Evolutionary conservation across 2,329 filamentous ascomycete genomes (phyloP), one percentile per base, ranked within the genome.

Genomic region (Mycocentrospora acerina): DNA sequence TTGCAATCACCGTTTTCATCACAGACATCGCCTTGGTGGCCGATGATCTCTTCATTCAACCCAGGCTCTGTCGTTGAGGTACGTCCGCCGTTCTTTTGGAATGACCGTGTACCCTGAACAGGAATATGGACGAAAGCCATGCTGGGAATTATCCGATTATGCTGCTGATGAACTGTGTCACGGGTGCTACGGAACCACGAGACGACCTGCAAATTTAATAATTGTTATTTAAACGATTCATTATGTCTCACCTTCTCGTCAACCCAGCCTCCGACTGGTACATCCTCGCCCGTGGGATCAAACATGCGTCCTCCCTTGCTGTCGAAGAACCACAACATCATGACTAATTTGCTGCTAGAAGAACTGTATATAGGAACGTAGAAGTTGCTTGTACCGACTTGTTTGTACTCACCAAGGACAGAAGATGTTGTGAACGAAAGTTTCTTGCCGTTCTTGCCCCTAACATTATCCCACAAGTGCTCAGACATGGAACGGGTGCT

Each of bases 271-370:
- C 27, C 29, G 1, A 55, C 39, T 0, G 44, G 27, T 7, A 51
- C 37, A 8, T 57, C 49, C 1, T 46, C 29, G 2, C 53, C 51
- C 2, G 31, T 37, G 7, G 47, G 42, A 15, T 60, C 40, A 24
- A 50, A 59, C 14, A 43, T 38, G 10, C 41, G 46, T 2, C 60
- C 62, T 31, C 58, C 59, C 29, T 51, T 60, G 40, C 57, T 62
- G 54, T 88, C 85, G 52, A 89, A 87, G 66, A 88, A 88, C 82
- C 83, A 89, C 2, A 89, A 68, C 1, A 88, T 50, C 6, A 79
- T 76, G 37, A 41, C 73, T 5, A 64, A 43, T 3, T 39, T 41
- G 6, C 37, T 28, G 70, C 76, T 58, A 3, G 24, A 36, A 13
- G 52, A 55, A n/a, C 44, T 48, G 51, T 75, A 79, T 2, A 82